These are phyloP conservation scores for Fraxinus anomala DNA, from an alignment of 257 asterid species.

Conservation along the genomic window DNA sequence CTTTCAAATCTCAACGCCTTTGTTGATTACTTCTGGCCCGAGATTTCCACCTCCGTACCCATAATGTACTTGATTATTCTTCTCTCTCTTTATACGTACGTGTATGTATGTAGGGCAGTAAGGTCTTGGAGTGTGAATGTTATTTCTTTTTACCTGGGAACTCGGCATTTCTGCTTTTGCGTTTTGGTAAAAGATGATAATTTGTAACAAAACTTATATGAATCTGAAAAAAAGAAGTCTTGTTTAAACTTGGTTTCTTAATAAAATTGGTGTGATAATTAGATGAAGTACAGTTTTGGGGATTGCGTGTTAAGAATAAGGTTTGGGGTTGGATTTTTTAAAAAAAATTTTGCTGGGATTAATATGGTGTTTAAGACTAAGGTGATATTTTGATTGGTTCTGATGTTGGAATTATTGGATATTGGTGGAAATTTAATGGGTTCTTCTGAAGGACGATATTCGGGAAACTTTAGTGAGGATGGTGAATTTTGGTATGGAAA, in stretches of 20 bases:
- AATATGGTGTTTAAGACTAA: not conserved
- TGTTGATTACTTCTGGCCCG: conserved; percentile 87
- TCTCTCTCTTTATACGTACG: not conserved
- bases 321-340: conserved; percentile 12
- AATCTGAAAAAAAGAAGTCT: not conserved
- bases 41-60: conserved; percentile 85
- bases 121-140: not conserved
- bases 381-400: not conserved
- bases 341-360: not conserved
- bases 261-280: not conserved
- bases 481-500: not conserved
- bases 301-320: not conserved
- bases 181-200: not conserved
- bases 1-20: conserved; percentile 73
- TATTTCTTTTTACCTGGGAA: not conserved
- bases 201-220: not conserved
- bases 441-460: not conserved
- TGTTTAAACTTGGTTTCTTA: conserved; percentile 3
- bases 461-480: not conserved
- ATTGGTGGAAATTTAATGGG: not conserved
- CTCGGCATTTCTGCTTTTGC: not conserved
- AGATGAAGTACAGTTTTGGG: not conserved
- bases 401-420: not conserved
- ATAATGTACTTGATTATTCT: conserved; percentile 52
- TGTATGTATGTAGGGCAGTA: not conserved